These are phyloP conservation scores for Athelia sp. DNA, from an alignment of 1,284 basidiomycete genomes.

Conservation along the genomic window DNA sequence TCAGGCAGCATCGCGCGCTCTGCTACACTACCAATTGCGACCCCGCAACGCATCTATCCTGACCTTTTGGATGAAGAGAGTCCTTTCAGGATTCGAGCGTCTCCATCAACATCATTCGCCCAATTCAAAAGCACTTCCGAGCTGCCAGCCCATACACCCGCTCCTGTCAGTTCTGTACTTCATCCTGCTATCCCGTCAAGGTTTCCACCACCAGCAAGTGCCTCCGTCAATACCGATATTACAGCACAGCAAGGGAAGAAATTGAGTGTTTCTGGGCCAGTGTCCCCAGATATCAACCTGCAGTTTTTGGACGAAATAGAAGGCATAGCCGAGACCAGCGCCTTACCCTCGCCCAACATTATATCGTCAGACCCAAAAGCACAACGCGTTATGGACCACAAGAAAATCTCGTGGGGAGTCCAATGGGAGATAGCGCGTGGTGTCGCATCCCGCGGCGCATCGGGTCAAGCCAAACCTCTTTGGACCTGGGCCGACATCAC, in stretches of 20 bases:
- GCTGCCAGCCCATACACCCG: too few relatives aligned
- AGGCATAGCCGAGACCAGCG: too few relatives aligned
- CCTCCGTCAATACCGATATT: too few relatives aligned
- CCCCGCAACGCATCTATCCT: neutral
- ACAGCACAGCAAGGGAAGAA: too few relatives aligned
- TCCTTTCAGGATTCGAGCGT: neutral
- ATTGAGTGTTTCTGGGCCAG: too few relatives aligned
- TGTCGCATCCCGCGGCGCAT: too few relatives aligned
- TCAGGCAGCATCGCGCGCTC: neutral
- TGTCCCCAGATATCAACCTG: neutral
- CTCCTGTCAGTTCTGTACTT: too few relatives aligned
- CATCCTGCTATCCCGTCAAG: too few relatives aligned
- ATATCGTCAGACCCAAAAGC: slow-evolving; percentile 38
- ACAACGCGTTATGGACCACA: slow-evolving; percentile 36
- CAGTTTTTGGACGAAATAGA: neutral
- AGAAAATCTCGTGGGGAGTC: slow-evolving; percentile 45
- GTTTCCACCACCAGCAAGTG: neutral
- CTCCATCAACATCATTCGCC: neutral
- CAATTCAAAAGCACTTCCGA: neutral
- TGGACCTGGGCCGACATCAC: slow-evolving; percentile 46
- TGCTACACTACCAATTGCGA: neutral
- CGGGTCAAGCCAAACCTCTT: slow-evolving; percentile 33
- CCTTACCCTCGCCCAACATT: slow-evolving; percentile 17
- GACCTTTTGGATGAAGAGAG: neutral
- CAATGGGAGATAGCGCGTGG: slow-evolving; percentile 49